phyloP scores from a whole-genome alignment of 805 yeast genomes.

The Starmerella asiatica region DNA sequence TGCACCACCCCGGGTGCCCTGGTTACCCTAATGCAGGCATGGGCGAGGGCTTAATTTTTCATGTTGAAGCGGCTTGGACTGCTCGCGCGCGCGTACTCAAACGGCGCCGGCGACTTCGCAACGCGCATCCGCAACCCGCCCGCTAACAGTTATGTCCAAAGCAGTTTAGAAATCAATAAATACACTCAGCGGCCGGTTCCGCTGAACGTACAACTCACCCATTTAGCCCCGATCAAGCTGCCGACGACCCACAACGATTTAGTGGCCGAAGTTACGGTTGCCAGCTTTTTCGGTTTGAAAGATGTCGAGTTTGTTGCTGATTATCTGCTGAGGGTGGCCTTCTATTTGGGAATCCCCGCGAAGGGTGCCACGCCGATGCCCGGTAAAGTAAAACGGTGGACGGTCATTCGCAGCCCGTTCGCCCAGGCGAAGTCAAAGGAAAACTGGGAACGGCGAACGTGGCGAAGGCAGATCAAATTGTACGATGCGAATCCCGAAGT shows the following conservation, averaged over 20 bases:
- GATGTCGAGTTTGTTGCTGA: constrained; percentile 66
- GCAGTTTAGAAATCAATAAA: constrained; percentile 4
- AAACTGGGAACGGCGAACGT: constrained; percentile 82
- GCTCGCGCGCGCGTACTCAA: not conserved
- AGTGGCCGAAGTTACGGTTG: constrained; percentile 63
- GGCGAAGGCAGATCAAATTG: constrained; percentile 55
- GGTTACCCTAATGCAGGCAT: too few relatives aligned
- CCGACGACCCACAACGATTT: constrained; percentile 55
- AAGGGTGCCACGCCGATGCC: constrained; percentile 57
- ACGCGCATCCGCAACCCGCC: constrained; percentile 1
- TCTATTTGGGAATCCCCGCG: constrained; percentile 75
- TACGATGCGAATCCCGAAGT: constrained; percentile 80
- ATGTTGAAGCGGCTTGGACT: too few relatives aligned
- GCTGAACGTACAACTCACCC: constrained; percentile 67
- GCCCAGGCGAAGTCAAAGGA: constrained; percentile 90
- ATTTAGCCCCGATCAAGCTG: constrained; percentile 65
- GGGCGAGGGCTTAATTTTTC: too few relatives aligned
- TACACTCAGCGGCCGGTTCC: constrained; percentile 33
- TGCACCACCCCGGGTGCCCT: too few relatives aligned
- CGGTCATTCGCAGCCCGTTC: constrained; percentile 85
- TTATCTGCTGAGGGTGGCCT: constrained; percentile 82
- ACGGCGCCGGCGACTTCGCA: not conserved
- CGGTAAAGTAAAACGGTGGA: constrained; percentile 74
- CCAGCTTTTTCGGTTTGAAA: constrained; percentile 50
- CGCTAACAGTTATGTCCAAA: not conserved